Evolutionary conservation across 2,329 filamentous ascomycete genomes (phyloP).

Genomic region (Aciculosporium take): DNA sequence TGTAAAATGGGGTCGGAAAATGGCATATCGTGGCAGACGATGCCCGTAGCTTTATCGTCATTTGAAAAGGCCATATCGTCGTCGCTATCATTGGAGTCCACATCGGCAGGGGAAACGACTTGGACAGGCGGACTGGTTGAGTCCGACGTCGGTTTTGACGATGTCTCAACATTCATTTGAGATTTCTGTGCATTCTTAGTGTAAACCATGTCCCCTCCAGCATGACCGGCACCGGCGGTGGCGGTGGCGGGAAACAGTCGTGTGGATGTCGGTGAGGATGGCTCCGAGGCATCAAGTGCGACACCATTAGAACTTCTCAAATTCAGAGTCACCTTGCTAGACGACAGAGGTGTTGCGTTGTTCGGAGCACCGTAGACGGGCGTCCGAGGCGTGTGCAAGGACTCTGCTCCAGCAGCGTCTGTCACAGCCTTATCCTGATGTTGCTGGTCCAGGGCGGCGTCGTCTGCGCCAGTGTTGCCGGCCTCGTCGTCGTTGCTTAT

Average conservation of each 20-base stretch:
- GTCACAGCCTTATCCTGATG: neutral
- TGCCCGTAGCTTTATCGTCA: constrained; percentile 16
- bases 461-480: constrained; percentile 13
- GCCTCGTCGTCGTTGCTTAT: constrained; percentile 7
- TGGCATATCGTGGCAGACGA: constrained; percentile 11
- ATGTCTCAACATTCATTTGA: neutral
- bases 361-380: constrained; percentile 12
- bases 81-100: constrained; percentile 12
- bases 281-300: constrained; percentile 3
- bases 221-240: neutral
- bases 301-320: constrained; percentile 27
- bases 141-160: constrained; percentile 17
- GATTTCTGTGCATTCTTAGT: neutral
- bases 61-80: constrained; percentile 19
- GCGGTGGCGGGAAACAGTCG: neutral
- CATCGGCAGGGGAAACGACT: constrained; percentile 23
- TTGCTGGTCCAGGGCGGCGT: constrained; percentile 24
- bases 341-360: constrained; percentile 26
- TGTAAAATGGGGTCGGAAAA: constrained; percentile 27
- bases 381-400: constrained; percentile 23
- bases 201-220: neutral
- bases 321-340: constrained; percentile 47
- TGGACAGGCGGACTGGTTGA: constrained; percentile 31
- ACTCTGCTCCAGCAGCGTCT: neutral
- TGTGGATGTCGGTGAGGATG: constrained; percentile 1